These are phyloP conservation scores for Echria macrotheca DNA, from an alignment of 495 filamentous ascomycete genomes.

Conservation along the genomic window DNA sequence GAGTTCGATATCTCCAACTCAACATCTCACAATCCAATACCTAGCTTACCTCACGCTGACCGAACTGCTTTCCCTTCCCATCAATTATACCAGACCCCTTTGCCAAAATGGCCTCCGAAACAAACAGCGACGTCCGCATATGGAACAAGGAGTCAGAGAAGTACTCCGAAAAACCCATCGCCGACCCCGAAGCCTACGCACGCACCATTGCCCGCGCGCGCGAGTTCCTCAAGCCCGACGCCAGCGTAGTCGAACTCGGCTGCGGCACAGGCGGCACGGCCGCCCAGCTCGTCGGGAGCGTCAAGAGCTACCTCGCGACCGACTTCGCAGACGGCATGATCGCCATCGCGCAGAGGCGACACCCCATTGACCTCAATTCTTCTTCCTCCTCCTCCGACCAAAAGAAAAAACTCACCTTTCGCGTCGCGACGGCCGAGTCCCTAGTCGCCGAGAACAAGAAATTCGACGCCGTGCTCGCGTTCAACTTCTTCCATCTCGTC, in stretches of 20 bases:
- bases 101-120: too few species aligned
- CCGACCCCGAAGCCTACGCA: background rate
- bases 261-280: background rate
- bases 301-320: background rate
- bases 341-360: background rate
- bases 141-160: background rate
- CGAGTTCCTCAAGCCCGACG: background rate
- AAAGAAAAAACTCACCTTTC: background rate
- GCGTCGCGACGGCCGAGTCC: background rate
- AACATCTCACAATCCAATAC: too few species aligned
- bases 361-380: background rate
- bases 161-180: background rate
- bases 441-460: background rate
- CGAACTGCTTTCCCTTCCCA: too few species aligned
- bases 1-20: too few species aligned
- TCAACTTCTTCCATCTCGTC: slow-evolving; percentile 2
- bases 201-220: background rate
- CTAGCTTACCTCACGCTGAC: too few species aligned
- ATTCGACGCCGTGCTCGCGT: background rate
- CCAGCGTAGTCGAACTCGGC: background rate
- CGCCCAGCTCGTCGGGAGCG: background rate
- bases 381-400: too few species aligned
- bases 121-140: background rate
- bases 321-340: background rate
- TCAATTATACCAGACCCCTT: too few species aligned